Base-by-base conservation (phyloP, 495 filamentous ascomycete genomes). In the Annulohypoxylon moriforme region DNA sequence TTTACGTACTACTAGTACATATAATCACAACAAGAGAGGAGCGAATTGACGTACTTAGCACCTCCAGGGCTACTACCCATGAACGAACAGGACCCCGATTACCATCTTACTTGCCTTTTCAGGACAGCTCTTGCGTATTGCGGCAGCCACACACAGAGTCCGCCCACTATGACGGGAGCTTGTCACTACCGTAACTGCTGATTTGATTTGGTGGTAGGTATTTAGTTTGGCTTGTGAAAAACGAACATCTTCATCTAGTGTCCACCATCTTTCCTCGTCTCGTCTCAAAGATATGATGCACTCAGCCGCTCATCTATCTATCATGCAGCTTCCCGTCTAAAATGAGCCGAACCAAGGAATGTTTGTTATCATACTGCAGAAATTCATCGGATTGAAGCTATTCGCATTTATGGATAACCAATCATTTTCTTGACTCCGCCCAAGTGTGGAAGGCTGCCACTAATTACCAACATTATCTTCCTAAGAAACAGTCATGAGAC, bases 81-180 rank as follows among this genome's bases (percentile, higher is more conserved):
- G 33, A 58, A 68, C 25, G n/a, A 65, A 56, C 10, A 72, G 31
- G 70, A 65, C 70, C 70, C 65, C 65, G 71, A 69, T 69, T 69
- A 49, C 62, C 71, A 47, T 38, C 20, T 2, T 52, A 27, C 44
- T 64, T 66, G 40, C 71, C 71, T 44, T 60, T 73, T 73, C 27
- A 34, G 62, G 71, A 73, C 61, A 73, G 71, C 66, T 73, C 58
- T 64, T 55, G 56, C 31, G 65, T 62, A 62, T 63, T 56, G n/a
- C 24, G 50, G 40, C 62, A 58, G 71, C 61, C 69, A 68, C 59
- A 58, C 64, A 60, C 53, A 58, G 38, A 53, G 34, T 25, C 42
- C 31, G 16, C 40, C 56, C 57, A 36, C 47, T 38, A 9, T 29
- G 22, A 52, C 44, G 29, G 16, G 14, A 9, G 22, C 13, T 36